These are phyloP conservation scores for Colletotrichum sp. DNA, from an alignment of 2,329 filamentous ascomycete species.

Conservation along the genomic window DNA sequence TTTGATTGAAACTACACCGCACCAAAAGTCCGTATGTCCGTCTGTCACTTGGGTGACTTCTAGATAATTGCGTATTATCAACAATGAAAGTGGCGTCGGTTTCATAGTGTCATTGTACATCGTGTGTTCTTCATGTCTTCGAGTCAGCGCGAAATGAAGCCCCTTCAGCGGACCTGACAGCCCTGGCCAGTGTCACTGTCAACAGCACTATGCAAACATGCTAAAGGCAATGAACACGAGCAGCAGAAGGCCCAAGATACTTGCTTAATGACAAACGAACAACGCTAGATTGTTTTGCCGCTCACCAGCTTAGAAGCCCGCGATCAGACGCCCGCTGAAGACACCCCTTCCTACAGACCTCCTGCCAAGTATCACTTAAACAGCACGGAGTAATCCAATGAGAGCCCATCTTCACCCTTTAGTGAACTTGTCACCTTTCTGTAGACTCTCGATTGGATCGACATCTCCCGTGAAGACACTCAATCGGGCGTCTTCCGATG, in stretches of 20 bases:
- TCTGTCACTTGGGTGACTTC: background rate
- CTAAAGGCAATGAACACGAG: background rate
- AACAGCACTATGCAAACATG: background rate
- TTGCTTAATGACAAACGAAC: background rate
- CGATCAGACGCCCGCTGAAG: background rate
- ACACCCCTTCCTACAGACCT: background rate
- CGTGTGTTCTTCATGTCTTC: background rate
- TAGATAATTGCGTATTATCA: background rate
- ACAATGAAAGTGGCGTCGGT: background rate
- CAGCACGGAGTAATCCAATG: background rate
- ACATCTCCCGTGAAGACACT: background rate
- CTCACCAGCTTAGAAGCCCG: background rate
- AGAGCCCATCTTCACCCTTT: background rate
- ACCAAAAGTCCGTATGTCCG: background rate
- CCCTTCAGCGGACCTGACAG: background rate
- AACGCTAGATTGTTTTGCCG: background rate
- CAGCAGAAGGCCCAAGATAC: rapidly evolving
- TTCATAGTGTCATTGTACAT: background rate
- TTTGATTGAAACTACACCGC: background rate
- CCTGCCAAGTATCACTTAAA: background rate
- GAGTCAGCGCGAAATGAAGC: background rate
- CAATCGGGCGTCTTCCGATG: background rate
- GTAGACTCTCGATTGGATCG: background rate
- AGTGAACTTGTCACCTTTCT: background rate
- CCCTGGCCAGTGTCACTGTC: background rate